These are phyloP conservation scores for Cryptococcus sp. DNA, from an alignment of 1,284 basidiomycete genomes.

Conservation along the genomic window DNA sequence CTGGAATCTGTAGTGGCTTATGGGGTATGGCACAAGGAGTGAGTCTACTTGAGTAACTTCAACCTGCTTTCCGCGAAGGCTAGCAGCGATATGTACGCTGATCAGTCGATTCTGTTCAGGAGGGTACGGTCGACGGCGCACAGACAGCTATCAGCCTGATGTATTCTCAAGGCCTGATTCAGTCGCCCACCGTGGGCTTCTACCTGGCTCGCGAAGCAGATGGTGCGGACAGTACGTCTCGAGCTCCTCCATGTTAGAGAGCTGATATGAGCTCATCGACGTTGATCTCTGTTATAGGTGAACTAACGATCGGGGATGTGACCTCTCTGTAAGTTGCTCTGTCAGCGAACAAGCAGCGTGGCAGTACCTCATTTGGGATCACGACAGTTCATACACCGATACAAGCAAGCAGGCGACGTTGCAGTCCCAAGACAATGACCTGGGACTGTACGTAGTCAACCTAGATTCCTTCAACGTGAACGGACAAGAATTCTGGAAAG, in stretches of 20 bases:
- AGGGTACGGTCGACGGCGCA: neutral
- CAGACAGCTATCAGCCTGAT: constrained; percentile 1
- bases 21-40: constrained; percentile 5
- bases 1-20: neutral
- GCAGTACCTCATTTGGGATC: too few relatives aligned
- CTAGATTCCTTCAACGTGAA: neutral
- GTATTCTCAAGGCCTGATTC: neutral
- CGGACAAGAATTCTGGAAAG: neutral
- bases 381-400: constrained; percentile 1
- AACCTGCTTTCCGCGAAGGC: too few relatives aligned
- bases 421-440: neutral
- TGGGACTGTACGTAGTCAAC: neutral
- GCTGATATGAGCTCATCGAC: neutral
- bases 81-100: neutral
- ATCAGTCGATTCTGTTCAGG: neutral
- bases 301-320: constrained; percentile 13
- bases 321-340: constrained; percentile 3
- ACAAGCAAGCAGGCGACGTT: neutral
- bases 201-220: constrained; percentile 3
- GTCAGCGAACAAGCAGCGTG: too few relatives aligned
- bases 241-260: too few relatives aligned
- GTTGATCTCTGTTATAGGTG: neutral
- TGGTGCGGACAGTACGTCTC: neutral
- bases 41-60: neutral
- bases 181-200: constrained; percentile 1